These are phyloP conservation scores for Pleurotus ostreatus DNA, from an alignment of 768 basidiomycete species.

Conservation along the genomic window DNA sequence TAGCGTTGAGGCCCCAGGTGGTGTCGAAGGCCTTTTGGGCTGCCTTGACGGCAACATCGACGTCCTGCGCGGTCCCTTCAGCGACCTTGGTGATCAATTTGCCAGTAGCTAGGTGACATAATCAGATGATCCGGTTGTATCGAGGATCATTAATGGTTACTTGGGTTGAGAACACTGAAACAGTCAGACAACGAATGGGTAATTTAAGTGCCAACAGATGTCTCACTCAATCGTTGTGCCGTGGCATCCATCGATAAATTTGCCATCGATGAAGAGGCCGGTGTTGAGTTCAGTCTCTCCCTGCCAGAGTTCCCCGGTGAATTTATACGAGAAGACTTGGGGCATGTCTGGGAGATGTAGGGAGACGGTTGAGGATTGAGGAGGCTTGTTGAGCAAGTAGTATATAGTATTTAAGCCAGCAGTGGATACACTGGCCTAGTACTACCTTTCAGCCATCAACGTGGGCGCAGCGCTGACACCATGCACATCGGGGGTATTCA, in stretches of 20 bases:
- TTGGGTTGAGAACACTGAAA: constrained; percentile 54
- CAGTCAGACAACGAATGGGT: background rate
- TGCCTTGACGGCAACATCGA: constrained; percentile 60
- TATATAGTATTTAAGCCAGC: too few relatives aligned
- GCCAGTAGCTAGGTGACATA: constrained; percentile 37
- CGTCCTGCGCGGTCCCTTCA: constrained; percentile 56
- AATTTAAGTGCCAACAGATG: background rate
- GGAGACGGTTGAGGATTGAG: too few relatives aligned
- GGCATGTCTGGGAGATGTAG: too few relatives aligned
- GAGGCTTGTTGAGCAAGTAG: too few relatives aligned
- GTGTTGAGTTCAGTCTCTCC: constrained; percentile 57
- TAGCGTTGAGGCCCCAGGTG: constrained; percentile 54
- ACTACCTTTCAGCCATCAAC: too few relatives aligned
- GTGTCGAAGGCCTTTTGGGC: constrained; percentile 58
- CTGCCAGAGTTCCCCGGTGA: constrained; percentile 50
- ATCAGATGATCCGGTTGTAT: background rate
- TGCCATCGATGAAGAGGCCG: constrained; percentile 70
- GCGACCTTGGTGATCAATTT: constrained; percentile 46
- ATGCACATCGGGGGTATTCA: too few relatives aligned
- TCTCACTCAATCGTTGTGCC: constrained; percentile 33
- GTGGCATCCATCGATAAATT: constrained; percentile 56
- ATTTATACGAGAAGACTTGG: constrained; percentile 38
- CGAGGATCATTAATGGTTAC: constrained; percentile 14
- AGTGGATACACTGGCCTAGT: too few relatives aligned
- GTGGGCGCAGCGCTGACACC: too few relatives aligned